Evolutionary conservation across 169 alveolate genomes (phyloP), one percentile per base, ranked within the genome.

Genomic region (Plasmodium chabaudi): DNA sequence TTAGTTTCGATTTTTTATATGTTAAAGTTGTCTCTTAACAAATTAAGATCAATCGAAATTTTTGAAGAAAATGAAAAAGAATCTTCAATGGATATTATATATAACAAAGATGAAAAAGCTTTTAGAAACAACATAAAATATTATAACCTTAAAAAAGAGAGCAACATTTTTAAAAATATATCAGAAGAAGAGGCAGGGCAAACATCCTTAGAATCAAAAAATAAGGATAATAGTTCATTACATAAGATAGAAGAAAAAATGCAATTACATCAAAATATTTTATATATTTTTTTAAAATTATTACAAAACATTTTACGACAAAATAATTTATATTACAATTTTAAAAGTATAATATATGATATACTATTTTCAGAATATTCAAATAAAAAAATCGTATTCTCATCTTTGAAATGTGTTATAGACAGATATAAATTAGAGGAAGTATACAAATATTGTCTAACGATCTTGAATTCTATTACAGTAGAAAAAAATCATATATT

Each of bases 1-100:
- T 47, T 82, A 15, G 90, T 82, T 15, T 82, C 90, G 55, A 82
- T 82, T 67, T 82, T 82, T 82, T 82, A 82, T 60, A 82, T 82
- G 49, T 82, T 82, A 42, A 82, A 70, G 68, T 49, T 82, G 9
- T 19, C 84, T 6, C 49, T 82, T 19, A 82, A 82, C 49, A 82
- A 82, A 49, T 53, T 82, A 47, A 82, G 57, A 49, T 65, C 55
- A 9, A 19, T 82, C 10, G 44, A 82, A 65, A 82, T 82, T 34
- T 15, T 82, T 4, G 82, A 82, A 0, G 60, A 67, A 19, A 39
- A 12, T 19, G 53, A 39, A 42, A 55, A n/a, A 5, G 42, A 34
- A 34, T 34, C 13, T 17, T 21, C 27, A 13, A 21, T 17, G 19
- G 49, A 53, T 4, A 64, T 55, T 3, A 71, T 82, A 9, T 82